phyloP scores from a whole-genome alignment of 371 early-diverging fungal genomes.

The Haplosporangium sp. region DNA sequence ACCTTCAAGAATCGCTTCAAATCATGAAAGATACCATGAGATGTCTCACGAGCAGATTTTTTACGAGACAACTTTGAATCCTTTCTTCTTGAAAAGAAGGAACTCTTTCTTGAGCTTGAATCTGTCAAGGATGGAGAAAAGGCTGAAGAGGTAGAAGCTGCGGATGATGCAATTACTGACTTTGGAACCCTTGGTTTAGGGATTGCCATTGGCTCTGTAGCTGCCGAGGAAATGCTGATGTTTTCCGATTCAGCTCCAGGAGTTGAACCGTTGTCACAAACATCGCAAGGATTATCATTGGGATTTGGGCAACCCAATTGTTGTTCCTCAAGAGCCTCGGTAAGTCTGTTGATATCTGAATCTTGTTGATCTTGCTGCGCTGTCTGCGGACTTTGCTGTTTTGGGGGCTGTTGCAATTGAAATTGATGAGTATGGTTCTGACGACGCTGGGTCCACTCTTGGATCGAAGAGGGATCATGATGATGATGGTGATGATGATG shows the following conservation, averaged over 20 bases:
- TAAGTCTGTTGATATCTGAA: background rate
- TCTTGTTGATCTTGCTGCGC: constrained; percentile 1
- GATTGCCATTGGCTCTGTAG: constrained; percentile 14
- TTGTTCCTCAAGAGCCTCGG: constrained; percentile 2
- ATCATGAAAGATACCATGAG: constrained; percentile 62
- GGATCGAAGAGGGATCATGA: constrained; percentile 15
- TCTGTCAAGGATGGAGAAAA: background rate
- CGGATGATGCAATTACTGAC: background rate
- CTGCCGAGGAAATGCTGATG: background rate
- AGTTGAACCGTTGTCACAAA: background rate
- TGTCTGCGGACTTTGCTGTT: background rate
- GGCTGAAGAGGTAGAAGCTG: constrained; percentile 4
- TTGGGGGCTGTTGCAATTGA: constrained; percentile 11
- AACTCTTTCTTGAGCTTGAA: background rate
- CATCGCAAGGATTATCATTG: background rate
- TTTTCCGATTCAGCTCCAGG: constrained; percentile 1
- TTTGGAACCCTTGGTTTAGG: background rate
- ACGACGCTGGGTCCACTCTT: constrained; percentile 30
- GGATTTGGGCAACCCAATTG: background rate
- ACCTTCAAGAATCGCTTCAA: constrained; percentile 59
- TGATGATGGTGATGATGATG: constrained; percentile 10
- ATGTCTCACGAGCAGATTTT: constrained; percentile 51
- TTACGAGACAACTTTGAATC: constrained; percentile 22
- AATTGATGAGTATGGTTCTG: constrained; percentile 11
- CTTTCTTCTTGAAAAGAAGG: constrained; percentile 39